Conservation (phyloP, 1,139 yeast species). For the Suhomyces bolitotheri region DNA sequence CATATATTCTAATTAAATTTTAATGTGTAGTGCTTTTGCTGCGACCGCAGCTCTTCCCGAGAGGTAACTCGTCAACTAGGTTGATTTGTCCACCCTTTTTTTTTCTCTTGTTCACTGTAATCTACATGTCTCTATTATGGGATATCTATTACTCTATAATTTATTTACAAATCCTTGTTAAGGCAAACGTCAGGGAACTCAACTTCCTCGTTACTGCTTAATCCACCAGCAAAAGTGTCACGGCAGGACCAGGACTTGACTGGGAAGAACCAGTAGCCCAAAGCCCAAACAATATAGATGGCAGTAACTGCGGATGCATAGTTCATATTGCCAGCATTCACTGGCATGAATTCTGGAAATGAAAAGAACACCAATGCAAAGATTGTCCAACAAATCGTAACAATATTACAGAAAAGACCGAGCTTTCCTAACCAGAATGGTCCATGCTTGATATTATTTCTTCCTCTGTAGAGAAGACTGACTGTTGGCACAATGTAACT, state of each 20-base stretch:
- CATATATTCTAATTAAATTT: conserved; percentile 38
- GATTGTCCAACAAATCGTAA: conserved; percentile 57
- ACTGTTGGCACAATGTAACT: conserved; percentile 44
- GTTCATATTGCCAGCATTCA: conserved; percentile 61
- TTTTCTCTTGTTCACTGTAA: no score
- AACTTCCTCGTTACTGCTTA: conserved; percentile 42
- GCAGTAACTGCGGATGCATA: conserved; percentile 68
- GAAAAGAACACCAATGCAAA: conserved; percentile 66
- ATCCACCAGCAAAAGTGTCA: conserved; percentile 47
- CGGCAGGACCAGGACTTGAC: conserved; percentile 41
- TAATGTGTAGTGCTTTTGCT: conserved; percentile 1
- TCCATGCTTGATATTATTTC: conserved; percentile 63
- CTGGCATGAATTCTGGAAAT: conserved; percentile 69
- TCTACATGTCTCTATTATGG: background rate
- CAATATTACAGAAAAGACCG: conserved; percentile 56
- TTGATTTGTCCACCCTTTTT: no score
- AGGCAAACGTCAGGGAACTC: conserved; percentile 51
- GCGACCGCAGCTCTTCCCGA: background rate
- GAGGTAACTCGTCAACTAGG: no score
- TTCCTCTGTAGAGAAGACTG: conserved; percentile 56
- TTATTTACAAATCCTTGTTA: conserved; percentile 16
- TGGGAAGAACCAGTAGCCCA: conserved; percentile 60
- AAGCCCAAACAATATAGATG: conserved; percentile 52
- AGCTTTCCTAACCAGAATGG: conserved; percentile 61
- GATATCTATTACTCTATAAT: conserved; percentile 7